Percentiles rank a stretch among this genome's conserved stretches.
phyloP scores from a whole-genome alignment of 768 basidiomycete species.

The Mrakia blollopis region DNA sequence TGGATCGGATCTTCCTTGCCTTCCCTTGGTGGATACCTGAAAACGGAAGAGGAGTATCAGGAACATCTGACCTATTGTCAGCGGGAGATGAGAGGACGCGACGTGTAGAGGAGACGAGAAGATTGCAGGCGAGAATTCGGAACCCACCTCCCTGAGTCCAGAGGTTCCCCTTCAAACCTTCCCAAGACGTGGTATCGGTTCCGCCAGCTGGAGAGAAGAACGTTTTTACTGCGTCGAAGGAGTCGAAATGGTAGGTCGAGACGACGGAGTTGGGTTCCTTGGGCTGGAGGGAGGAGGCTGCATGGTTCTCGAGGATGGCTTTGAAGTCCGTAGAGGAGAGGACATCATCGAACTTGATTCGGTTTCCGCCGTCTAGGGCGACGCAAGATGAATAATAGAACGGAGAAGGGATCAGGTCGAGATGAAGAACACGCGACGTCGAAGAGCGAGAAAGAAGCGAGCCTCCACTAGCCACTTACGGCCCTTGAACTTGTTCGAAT shows the following conservation, averaged over 20 bases:
- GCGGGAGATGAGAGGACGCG: too few relatives aligned
- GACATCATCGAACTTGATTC: not conserved
- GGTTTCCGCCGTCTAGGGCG: not conserved
- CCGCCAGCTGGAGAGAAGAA: not conserved
- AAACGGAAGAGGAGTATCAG: not conserved
- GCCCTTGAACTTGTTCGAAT: not conserved
- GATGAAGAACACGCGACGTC: not conserved
- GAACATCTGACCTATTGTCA: too few relatives aligned
- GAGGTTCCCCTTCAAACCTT: not conserved
- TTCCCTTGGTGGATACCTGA: not conserved
- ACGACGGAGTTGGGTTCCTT: not conserved
- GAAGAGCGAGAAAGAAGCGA: not conserved
- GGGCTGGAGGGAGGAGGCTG: not conserved
- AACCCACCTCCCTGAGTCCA: not conserved
- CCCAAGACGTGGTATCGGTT: not conserved
- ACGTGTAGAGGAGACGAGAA: too few relatives aligned
- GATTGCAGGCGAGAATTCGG: too few relatives aligned
- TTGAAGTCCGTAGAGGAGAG: not conserved
- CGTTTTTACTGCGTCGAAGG: not conserved
- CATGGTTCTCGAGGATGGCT: not conserved
- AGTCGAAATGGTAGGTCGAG: not conserved
- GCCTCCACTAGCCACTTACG: not conserved
- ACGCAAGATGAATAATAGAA: not conserved
- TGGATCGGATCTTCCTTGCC: not conserved
- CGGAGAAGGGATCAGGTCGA: not conserved